These are phyloP conservation scores for Leishmania braziliensis DNA, from an alignment of 208 protist species.

Conservation along the genomic window DNA sequence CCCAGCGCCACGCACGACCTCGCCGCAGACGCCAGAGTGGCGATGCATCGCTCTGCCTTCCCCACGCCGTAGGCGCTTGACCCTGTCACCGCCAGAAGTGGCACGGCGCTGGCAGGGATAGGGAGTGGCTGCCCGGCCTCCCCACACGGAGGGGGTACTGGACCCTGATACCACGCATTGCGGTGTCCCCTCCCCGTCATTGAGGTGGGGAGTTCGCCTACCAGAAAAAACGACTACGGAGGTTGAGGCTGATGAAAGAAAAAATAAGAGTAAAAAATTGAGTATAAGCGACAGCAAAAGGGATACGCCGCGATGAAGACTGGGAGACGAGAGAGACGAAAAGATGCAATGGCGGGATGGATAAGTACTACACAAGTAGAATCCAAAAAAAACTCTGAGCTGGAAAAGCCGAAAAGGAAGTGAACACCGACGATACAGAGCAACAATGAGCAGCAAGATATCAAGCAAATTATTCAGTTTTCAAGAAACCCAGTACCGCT, in stretches of 20 bases:
- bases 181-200: neutral
- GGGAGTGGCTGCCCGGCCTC: neutral
- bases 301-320: neutral
- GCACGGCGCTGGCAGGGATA: too few relatives aligned
- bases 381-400: neutral
- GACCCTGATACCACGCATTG: neutral
- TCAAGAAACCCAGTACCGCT: too few relatives aligned
- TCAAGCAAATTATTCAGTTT: neutral
- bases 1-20: too few relatives aligned
- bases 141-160: neutral
- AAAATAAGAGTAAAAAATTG: neutral
- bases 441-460: neutral
- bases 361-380: neutral
- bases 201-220: neutral
- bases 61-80: neutral
- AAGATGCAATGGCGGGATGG: neutral
- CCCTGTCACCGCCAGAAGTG: neutral
- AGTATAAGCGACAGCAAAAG: neutral
- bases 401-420: neutral
- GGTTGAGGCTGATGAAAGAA: neutral
- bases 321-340: too few relatives aligned
- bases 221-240: neutral
- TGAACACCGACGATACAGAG: neutral
- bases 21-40: too few relatives aligned
- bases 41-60: too few relatives aligned